These are phyloP conservation scores for Bryum argenteum DNA, from an alignment of 225 moss, liverwort and hornwort species.

Conservation along the genomic window DNA sequence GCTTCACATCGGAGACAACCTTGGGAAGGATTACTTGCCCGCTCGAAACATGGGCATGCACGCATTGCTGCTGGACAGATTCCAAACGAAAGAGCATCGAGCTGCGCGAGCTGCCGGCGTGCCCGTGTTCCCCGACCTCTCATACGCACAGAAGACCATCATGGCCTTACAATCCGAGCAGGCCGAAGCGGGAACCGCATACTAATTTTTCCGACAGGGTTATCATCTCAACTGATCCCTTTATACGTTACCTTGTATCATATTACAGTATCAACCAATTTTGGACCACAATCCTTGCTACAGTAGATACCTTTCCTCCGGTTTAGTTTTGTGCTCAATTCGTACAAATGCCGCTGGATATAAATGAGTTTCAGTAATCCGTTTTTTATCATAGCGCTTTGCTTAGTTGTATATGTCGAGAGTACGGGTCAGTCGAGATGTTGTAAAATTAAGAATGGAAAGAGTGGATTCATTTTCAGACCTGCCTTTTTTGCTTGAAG, in stretches of 20 bases:
- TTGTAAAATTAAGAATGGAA: conserved; percentile 11
- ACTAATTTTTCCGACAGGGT: not conserved
- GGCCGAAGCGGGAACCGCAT: conserved; percentile 17
- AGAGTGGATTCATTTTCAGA: not conserved
- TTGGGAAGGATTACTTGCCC: conserved; percentile 73
- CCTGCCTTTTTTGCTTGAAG: no score
- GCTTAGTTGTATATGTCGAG: not conserved
- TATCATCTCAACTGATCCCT: not conserved
- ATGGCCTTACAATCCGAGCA: conserved; percentile 38
- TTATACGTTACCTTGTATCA: conserved; percentile 4
- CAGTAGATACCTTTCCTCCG: not conserved
- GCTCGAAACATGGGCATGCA: conserved; percentile 78
- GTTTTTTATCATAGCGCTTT: not conserved
- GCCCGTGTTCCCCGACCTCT: conserved; percentile 62
- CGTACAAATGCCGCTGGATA: conserved; percentile 27
- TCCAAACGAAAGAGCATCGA: conserved; percentile 63
- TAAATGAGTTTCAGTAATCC: not conserved
- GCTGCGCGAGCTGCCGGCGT: conserved; percentile 60
- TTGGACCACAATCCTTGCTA: conserved; percentile 22
- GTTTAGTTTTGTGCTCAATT: conserved; percentile 20
- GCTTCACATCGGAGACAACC: conserved; percentile 80
- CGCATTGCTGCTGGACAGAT: conserved; percentile 79
- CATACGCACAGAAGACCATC: conserved; percentile 53
- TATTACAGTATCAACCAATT: conserved; percentile 16
- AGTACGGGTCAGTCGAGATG: not conserved